Evolutionary conservation across 106 monocot species (phyloP).

Genomic region (Hemerocallis citrina): DNA sequence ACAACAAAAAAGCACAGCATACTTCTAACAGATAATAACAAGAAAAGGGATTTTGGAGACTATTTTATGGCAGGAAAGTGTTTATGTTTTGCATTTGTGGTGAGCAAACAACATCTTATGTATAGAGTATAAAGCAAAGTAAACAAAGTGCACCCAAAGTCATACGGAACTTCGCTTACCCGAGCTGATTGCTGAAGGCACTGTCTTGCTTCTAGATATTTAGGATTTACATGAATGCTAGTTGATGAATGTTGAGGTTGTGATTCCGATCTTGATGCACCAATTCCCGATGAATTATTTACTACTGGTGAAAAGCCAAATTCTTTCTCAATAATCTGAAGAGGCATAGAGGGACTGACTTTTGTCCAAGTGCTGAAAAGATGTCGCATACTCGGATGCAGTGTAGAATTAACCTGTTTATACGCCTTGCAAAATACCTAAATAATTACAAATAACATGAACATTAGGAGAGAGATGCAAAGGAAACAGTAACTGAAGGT

Average conservation of each 20-base stretch:
- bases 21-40: too few relatives aligned
- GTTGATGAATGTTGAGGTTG: conserved; percentile 51
- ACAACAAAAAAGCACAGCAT: too few relatives aligned
- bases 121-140: background rate
- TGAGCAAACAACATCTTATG: too few relatives aligned
- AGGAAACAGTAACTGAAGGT: background rate
- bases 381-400: conserved; percentile 91
- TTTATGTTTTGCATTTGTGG: too few relatives aligned
- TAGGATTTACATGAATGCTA: conserved; percentile 97
- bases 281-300: conserved; percentile 72
- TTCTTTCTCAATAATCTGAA: conserved; percentile 88
- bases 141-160: background rate
- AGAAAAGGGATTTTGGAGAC: too few relatives aligned
- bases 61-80: too few relatives aligned
- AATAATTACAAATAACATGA: background rate
- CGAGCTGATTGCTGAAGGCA: conserved; percentile 50
- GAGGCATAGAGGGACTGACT: conserved; percentile 58
- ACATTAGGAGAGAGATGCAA: background rate
- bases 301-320: conserved; percentile 43
- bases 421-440: conserved; percentile 99
- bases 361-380: conserved; percentile 99
- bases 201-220: conserved; percentile 95
- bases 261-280: conserved; percentile 42
- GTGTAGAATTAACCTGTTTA: conserved; percentile 80
- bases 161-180: conserved; percentile 23